A percentile compares a stretch with the other conserved stretches of the same genome.
Evolutionary conservation across 257 asterid genomes (phyloP).

Genomic region (Solanum boliviense): DNA sequence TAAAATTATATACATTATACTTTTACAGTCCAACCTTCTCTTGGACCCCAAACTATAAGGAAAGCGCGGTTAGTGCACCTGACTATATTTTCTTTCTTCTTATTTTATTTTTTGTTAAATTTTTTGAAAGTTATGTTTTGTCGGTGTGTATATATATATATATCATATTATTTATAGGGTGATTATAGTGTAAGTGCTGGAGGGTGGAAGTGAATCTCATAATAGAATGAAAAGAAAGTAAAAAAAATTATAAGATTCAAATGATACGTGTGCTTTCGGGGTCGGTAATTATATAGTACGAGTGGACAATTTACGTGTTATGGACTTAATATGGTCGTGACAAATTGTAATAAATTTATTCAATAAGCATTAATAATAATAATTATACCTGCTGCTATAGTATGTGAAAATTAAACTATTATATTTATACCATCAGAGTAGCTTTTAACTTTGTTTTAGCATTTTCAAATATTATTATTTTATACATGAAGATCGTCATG

Average conservation of each 20-base stretch:
- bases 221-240: not conserved
- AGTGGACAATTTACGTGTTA: not conserved
- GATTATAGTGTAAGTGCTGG: not conserved
- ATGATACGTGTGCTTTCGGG: not conserved
- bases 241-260: fast-evolving
- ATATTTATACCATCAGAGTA: not conserved
- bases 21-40: fast-evolving
- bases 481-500: not conserved
- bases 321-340: not conserved
- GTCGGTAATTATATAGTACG: not conserved
- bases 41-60: not conserved
- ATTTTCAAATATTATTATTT: not conserved
- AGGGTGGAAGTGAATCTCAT: not conserved
- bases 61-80: not conserved
- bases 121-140: not conserved
- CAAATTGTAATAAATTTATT: not conserved
- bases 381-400: not conserved
- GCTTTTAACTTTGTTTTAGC: not conserved
- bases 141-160: conserved; percentile 7
- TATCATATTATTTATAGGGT: not conserved
- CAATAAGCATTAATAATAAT: not conserved
- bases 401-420: not conserved
- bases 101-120: too few relatives aligned
- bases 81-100: not conserved
- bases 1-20: not conserved